These are phyloP conservation scores for Lactarius indigo DNA, from an alignment of 768 basidiomycete species.

Conservation along the genomic window DNA sequence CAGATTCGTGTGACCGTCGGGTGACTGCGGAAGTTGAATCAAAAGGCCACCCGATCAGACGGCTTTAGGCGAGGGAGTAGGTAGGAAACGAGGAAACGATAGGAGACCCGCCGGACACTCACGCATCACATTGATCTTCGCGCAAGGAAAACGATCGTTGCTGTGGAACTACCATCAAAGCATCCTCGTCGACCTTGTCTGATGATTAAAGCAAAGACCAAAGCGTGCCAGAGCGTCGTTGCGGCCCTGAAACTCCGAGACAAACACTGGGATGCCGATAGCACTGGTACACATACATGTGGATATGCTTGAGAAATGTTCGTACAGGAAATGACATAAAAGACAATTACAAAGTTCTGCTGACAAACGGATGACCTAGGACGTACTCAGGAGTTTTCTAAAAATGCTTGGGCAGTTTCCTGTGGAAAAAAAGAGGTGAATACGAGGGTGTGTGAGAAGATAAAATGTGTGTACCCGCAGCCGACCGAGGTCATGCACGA, in stretches of 20 bases:
- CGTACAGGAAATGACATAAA: not conserved
- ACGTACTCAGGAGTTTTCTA: conserved; percentile 16
- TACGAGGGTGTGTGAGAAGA: not conserved
- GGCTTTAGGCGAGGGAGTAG: not conserved
- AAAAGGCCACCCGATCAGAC: not conserved
- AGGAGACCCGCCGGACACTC: too few relatives aligned
- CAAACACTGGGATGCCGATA: too few relatives aligned
- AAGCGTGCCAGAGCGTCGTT: too few relatives aligned
- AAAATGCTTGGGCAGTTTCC: conserved; percentile 23
- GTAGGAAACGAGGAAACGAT: too few relatives aligned
- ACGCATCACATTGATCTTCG: too few relatives aligned
- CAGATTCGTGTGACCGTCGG: not conserved
- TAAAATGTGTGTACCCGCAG: conserved; percentile 51
- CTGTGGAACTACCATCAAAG: too few relatives aligned
- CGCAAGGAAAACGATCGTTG: too few relatives aligned
- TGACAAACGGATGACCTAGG: not conserved
- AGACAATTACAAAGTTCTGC: not conserved
- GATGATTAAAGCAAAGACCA: too few relatives aligned
- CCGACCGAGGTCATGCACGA: conserved; percentile 62
- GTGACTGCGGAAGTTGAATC: not conserved
- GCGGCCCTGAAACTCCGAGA: too few relatives aligned
- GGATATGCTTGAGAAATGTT: not conserved
- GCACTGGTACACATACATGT: not conserved
- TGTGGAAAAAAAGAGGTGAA: not conserved
- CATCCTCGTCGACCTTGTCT: too few relatives aligned